Evolutionary conservation across 192 early-diverging fungal genomes (phyloP).

Genomic region (Backusella parvicylindrica): DNA sequence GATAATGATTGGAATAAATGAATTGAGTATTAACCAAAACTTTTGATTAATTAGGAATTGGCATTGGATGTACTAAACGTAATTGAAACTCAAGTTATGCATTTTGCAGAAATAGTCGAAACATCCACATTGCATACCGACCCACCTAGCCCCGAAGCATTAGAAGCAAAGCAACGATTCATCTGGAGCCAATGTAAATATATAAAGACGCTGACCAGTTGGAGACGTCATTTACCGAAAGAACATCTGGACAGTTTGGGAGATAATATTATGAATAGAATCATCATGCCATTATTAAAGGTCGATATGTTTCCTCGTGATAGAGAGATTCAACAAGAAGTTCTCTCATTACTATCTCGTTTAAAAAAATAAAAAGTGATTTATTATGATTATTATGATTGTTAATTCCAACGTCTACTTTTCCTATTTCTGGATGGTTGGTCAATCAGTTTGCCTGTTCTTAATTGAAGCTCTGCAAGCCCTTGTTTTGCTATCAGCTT

Average conservation of each 20-base stretch:
- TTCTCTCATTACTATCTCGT: background rate
- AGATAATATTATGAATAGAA: conserved; percentile 5
- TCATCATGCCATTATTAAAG: conserved; percentile 15
- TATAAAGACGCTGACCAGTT: conserved; percentile 6
- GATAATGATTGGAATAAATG: background rate
- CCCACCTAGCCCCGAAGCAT: background rate
- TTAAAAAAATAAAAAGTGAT: conserved; percentile 8
- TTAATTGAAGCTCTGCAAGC: conserved; percentile 11
- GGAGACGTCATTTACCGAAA: conserved; percentile 16
- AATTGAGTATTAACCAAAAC: no score
- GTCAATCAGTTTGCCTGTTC: conserved; percentile 4
- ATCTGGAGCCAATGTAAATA: conserved; percentile 28
- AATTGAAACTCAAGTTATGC: conserved; percentile 14
- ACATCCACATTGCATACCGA: background rate
- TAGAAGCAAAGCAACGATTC: conserved; percentile 23
- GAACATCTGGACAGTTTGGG: background rate
- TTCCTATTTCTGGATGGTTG: conserved; percentile 20
- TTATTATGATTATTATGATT: background rate
- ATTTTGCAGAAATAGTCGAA: conserved; percentile 21
- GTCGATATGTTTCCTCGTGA: background rate
- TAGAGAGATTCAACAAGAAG: conserved; percentile 4
- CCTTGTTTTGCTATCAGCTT: conserved; percentile 40
- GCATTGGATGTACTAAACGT: background rate
- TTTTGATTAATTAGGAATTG: conserved; percentile 15
- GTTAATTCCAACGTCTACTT: conserved; percentile 13